A percentile compares a stretch with the other conserved stretches of the same genome.
phyloP scores from a whole-genome alignment of 164 flowering plant species.

The Amborella trichopoda region DNA sequence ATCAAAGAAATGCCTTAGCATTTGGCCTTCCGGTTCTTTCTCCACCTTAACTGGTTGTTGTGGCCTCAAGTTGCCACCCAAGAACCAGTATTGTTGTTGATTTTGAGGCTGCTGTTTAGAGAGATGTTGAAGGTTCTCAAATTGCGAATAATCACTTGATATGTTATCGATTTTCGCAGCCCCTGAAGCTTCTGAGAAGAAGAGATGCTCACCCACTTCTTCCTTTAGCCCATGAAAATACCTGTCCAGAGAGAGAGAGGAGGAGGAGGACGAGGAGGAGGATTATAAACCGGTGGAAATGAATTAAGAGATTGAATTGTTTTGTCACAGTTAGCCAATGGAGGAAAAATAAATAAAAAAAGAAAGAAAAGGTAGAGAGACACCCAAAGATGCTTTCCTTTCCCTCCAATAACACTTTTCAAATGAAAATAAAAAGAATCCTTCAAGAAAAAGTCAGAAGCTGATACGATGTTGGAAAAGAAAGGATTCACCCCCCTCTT shows the following conservation, averaged over 20 bases:
- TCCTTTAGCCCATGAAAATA: constrained; percentile 19
- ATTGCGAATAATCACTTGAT: constrained; percentile 11
- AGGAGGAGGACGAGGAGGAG: not conserved
- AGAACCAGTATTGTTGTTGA: constrained; percentile 25
- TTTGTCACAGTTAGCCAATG: too few relatives aligned
- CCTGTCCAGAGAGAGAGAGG: constrained; percentile 8
- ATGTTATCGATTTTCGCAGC: constrained; percentile 6
- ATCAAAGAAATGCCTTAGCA: constrained; percentile 27
- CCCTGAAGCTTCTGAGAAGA: constrained; percentile 23
- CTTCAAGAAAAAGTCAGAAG: too few relatives aligned
- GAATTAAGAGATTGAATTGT: too few relatives aligned
- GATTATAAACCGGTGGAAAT: too few relatives aligned
- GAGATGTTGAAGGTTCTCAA: constrained; percentile 3
- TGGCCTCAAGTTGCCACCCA: constrained; percentile 29
- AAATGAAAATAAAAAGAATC: too few relatives aligned
- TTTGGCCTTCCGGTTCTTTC: constrained; percentile 20
- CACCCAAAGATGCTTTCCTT: too few relatives aligned
- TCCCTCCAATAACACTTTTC: too few relatives aligned
- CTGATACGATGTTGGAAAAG: too few relatives aligned
- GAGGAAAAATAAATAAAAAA: too few relatives aligned
- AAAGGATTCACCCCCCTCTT: too few relatives aligned
- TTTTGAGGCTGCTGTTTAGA: constrained; percentile 7
- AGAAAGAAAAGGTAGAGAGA: too few relatives aligned
- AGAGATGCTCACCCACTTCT: constrained; percentile 20
- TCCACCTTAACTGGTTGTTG: constrained; percentile 10